A percentile compares a stretch with the other conserved stretches of the same genome.
These are phyloP conservation scores for Arachis stenosperma DNA, from an alignment of 306 rosid genomes.

Conservation along the genomic window DNA sequence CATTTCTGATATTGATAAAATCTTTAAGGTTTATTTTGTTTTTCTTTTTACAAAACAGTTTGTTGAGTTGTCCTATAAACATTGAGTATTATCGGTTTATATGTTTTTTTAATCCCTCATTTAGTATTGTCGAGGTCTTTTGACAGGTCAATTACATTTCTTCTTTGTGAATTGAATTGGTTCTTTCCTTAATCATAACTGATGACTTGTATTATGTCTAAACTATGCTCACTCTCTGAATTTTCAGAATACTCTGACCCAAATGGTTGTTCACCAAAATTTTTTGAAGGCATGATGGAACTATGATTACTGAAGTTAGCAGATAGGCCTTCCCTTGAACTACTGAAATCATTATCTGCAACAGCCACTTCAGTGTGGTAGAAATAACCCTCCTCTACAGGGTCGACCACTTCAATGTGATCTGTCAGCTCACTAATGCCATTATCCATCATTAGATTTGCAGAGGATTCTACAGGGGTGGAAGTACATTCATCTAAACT, in stretches of 20 bases:
- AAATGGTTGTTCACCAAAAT: constrained; percentile 36
- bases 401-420: constrained; percentile 43
- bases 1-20: too few relatives aligned
- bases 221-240: constrained; percentile 37
- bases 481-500: constrained; percentile 34
- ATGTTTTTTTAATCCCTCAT: too few relatives aligned
- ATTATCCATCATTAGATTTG: constrained; percentile 22
- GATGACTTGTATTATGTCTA: too few relatives aligned
- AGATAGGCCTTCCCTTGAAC: constrained; percentile 40
- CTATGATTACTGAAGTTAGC: constrained; percentile 30
- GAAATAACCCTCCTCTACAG: constrained; percentile 40
- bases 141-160: too few relatives aligned
- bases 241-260: constrained; percentile 39
- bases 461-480: constrained; percentile 34
- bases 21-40: too few relatives aligned
- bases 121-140: too few relatives aligned
- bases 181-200: too few relatives aligned
- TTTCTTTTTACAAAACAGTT: too few relatives aligned
- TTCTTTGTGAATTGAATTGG: too few relatives aligned
- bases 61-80: too few relatives aligned
- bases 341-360: constrained; percentile 39
- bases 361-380: constrained; percentile 35
- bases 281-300: constrained; percentile 41
- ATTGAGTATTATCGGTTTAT: too few relatives aligned
- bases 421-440: constrained; percentile 27